These are phyloP conservation scores for Echites panduratus DNA, from an alignment of 257 asterid genomes.

Conservation along the genomic window DNA sequence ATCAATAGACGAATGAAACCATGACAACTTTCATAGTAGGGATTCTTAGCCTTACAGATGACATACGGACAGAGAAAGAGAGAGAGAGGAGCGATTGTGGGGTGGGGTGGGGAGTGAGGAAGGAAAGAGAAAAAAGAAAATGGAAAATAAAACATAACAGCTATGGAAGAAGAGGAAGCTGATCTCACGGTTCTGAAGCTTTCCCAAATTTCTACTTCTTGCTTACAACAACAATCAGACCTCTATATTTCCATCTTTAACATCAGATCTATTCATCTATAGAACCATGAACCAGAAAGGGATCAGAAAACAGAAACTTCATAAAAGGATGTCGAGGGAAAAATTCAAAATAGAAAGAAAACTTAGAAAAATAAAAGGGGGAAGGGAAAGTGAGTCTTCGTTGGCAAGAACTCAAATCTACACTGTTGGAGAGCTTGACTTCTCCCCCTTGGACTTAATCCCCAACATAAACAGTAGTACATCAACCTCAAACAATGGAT, in stretches of 20 bases:
- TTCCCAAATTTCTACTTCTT: slow-evolving; percentile 33
- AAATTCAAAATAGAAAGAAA: slow-evolving; percentile 26
- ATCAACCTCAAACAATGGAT: background rate
- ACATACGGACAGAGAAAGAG: slow-evolving; percentile 14
- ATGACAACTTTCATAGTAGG: slow-evolving; percentile 41
- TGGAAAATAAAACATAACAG: slow-evolving; percentile 10
- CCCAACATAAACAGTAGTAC: slow-evolving; percentile 10
- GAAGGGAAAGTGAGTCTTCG: slow-evolving; percentile 29
- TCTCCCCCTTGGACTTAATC: slow-evolving; percentile 18
- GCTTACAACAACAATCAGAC: slow-evolving; percentile 19
- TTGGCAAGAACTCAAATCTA: slow-evolving; percentile 15
- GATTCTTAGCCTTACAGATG: slow-evolving; percentile 25
- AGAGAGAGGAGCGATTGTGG: slow-evolving; percentile 17
- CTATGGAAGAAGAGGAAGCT: slow-evolving; percentile 35
- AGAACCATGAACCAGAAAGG: slow-evolving; percentile 30
- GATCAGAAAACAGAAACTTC: slow-evolving; percentile 29
- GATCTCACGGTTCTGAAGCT: slow-evolving; percentile 39
- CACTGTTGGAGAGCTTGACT: slow-evolving; percentile 25
- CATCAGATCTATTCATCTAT: slow-evolving; percentile 43
- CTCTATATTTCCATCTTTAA: slow-evolving; percentile 23
- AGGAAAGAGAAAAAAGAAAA: slow-evolving; percentile 9
- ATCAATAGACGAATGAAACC: slow-evolving; percentile 38
- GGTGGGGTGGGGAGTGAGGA: slow-evolving; percentile 16
- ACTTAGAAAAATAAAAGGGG: background rate
- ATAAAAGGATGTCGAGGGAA: slow-evolving; percentile 24